Percentiles rank a stretch among this genome's conserved stretches.
phyloP scores from a whole-genome alignment of 2,329 filamentous ascomycete genomes.

The Arthrobotrys musiformis region DNA sequence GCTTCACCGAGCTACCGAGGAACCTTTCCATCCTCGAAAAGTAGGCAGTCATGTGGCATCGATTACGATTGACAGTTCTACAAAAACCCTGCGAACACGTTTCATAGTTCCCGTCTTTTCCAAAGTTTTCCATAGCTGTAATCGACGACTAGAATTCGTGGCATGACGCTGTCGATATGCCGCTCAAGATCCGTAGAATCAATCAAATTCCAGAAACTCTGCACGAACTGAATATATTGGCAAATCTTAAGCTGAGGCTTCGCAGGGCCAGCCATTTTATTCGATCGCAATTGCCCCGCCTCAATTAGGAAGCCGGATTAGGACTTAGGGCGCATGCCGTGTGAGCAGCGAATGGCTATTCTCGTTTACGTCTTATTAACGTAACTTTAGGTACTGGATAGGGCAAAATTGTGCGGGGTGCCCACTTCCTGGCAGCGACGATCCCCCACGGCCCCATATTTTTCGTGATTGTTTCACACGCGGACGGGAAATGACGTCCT shows the following conservation, averaged over 20 bases:
- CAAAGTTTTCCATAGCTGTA: neutral
- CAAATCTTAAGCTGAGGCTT: neutral
- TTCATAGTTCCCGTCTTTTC: constrained; percentile 13
- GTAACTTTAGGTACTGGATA: neutral
- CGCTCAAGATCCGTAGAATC: neutral
- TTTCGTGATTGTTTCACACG: neutral
- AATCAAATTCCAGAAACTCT: neutral
- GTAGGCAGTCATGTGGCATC: constrained; percentile 9
- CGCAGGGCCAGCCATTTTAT: neutral
- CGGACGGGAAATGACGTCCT: constrained; percentile 1
- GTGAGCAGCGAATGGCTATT: neutral
- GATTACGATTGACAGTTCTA: neutral
- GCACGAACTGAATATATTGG: neutral
- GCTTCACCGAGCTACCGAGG: constrained; percentile 18
- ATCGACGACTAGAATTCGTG: neutral
- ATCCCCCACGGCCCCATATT: constrained; percentile 18
- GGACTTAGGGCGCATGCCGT: neutral
- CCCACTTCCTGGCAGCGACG: neutral
- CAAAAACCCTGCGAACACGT: neutral
- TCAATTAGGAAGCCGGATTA: neutral
- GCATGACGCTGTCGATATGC: neutral
- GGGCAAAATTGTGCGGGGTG: neutral
- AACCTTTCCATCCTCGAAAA: neutral
- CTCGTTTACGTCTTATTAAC: constrained; percentile 8
- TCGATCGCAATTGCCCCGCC: neutral